These are phyloP conservation scores for Zarea fungicola DNA, from an alignment of 2,329 filamentous ascomycete species.

Conservation along the genomic window DNA sequence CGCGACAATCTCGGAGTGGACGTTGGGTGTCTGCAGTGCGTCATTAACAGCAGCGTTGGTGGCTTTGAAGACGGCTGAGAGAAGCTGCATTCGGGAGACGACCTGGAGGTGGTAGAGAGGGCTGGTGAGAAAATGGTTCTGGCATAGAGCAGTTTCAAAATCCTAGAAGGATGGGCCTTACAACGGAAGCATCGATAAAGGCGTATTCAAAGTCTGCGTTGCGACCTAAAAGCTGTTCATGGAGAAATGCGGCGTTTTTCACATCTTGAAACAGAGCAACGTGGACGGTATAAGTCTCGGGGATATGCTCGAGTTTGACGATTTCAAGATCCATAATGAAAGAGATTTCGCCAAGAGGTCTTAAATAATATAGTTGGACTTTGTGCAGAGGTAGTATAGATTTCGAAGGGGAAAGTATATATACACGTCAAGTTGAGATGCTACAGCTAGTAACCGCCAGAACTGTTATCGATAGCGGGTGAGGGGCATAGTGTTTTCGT, in stretches of 20 bases:
- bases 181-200: constrained; percentile 79
- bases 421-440: too few species aligned
- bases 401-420: too few species aligned
- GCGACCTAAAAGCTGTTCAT: constrained; percentile 76
- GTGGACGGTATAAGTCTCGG: constrained; percentile 61
- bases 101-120: constrained; percentile 38
- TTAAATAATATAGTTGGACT: not conserved
- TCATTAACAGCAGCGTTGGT: constrained; percentile 58
- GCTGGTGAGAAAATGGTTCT: not conserved
- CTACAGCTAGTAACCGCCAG: too few species aligned
- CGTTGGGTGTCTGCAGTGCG: constrained; percentile 70
- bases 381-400: too few species aligned
- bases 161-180: too few species aligned
- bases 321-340: constrained; percentile 47
- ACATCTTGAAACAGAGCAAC: constrained; percentile 72
- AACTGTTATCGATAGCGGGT: too few species aligned
- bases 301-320: constrained; percentile 70
- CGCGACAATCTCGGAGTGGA: constrained; percentile 85
- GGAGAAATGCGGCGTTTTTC: constrained; percentile 70
- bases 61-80: constrained; percentile 74
- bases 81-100: constrained; percentile 64
- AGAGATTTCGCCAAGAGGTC: constrained; percentile 12
- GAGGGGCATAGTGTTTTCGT: too few species aligned
- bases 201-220: constrained; percentile 90
- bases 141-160: too few species aligned